Evolutionary conservation across 2,329 filamentous ascomycete genomes (phyloP), one percentile per base, ranked within the genome.

Genomic region (Magnaporthiopsis rhizophila): DNA sequence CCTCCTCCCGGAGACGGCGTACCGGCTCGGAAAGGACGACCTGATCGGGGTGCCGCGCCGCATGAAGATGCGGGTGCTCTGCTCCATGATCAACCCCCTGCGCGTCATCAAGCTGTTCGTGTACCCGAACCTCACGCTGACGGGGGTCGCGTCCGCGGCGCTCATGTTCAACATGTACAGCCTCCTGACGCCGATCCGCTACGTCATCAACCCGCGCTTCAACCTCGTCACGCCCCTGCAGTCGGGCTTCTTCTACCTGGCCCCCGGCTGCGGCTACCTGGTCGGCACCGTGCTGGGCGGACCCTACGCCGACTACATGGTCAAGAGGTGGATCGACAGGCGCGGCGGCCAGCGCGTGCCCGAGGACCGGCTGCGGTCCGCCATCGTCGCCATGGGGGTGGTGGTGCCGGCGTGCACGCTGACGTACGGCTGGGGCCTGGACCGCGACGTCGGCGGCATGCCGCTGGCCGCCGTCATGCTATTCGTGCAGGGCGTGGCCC

Each of bases 131-230:
- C 78, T 90, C 1, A 76, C 88, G 57, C 76, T 85, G 66, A 79
- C 80, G 26, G 84, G 82, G 1, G 70, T 89, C 2, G 85, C 86
- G 0, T 82, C 82, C 15, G 83, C 81, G 1, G 79, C 81, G 24
- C 78, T 91, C 0, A 83, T 90, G 18, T 91, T 86, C 86, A 90
- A 90, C 73, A 89, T 89, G 76, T 90, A 90, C 73, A 82, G 81
- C 3, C 80, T 90, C 0, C 78, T 89, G 9, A 89, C 86, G 0
- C 85, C 85, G 0, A 89, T 90, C 65, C 85, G 87, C 32, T 89
- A 89, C 69, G 84, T 90, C 15, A 79, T 91, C 24, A 90, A 90
- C 69, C 88, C 88, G 0, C 84, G 88, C 64, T 90, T 90, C 76
- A 70, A 84, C 63, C 80, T 91, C 18, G 83, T 81, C 0, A 80